Evolutionary conservation across 495 filamentous ascomycete species (phyloP), one percentile per base, ranked within the genome.

Genomic region (Tuber indicum): DNA sequence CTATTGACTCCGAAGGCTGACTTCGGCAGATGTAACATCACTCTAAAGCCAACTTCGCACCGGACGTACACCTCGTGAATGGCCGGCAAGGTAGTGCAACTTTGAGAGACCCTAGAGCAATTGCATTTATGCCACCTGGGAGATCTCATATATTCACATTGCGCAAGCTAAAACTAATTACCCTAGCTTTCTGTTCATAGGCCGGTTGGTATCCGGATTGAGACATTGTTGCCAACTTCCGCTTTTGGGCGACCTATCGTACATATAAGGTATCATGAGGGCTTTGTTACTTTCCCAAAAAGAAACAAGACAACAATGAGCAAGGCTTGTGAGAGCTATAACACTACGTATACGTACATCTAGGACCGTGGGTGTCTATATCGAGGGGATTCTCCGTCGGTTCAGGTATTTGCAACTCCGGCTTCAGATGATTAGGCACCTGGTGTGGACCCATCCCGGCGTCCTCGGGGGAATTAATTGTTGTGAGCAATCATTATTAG

Each of bases 401-500:
- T 36, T 36, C 14, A 66, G 58, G 26, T 36, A 66, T 26, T 36
- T 66, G 58, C 36, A 36, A 16, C 26, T 36, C 0, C 14, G 17
- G 8, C 58, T 36, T 16, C 26, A 16, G 58, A 32, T 26, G 32
- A 12, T 36, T 16, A 66, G 58, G 26, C 58, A 66, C 17, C 26
- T 36, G 26, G 26, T 66, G 58, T 66, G 26, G n/a, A 26, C 58
- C 26, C 26, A 66, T 32, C 58, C 26, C 26, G 14, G 58, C 58
- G 26, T 17, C 14, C 26, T 66, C 12, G 26, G 58, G n/a, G 3
- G 58, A 66, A 36, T 36, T 66, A 66, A 44, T 62, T 72, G 73
- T 79, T 80, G 74, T 74, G 74, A 76, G 74, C 45, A 36, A 80
- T 70, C 71, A 80, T 41, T 79, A 75, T 79, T 73, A 75, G 62